These are phyloP conservation scores for Fusarium falciforme DNA, from an alignment of 2,329 filamentous ascomycete species.

Conservation along the genomic window DNA sequence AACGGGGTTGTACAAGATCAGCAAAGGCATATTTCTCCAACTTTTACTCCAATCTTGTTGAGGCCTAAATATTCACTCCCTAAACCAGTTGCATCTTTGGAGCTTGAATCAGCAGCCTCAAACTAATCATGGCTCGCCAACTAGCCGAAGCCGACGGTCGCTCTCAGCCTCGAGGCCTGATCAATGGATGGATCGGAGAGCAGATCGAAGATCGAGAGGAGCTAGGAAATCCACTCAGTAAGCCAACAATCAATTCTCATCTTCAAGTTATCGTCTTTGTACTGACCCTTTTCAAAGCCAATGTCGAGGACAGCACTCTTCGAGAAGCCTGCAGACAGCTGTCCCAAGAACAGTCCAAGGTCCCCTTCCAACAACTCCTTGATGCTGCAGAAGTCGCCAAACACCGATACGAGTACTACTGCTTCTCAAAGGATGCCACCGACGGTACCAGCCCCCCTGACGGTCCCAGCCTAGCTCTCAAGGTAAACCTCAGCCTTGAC, in stretches of 20 bases:
- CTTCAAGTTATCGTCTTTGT: neutral
- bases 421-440: neutral
- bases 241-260: neutral
- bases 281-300: neutral
- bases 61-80: neutral
- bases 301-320: neutral
- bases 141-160: neutral
- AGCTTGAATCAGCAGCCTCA: neutral
- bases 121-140: neutral
- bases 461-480: neutral
- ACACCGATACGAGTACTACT: neutral
- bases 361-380: neutral
- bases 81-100: neutral
- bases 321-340: neutral
- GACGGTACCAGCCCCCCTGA: neutral
- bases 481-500: neutral
- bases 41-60: neutral
- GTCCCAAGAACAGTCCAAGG: neutral
- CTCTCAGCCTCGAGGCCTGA: neutral
- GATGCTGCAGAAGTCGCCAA: neutral
- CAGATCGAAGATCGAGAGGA: neutral
- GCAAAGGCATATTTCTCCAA: neutral
- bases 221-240: neutral
- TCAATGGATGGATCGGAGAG: neutral
- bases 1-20: neutral